A percentile compares a stretch with the other conserved stretches of the same genome.
Conservation (phyloP, 768 basidiomycete species). For the Cantharellus cinnabarinus region DNA sequence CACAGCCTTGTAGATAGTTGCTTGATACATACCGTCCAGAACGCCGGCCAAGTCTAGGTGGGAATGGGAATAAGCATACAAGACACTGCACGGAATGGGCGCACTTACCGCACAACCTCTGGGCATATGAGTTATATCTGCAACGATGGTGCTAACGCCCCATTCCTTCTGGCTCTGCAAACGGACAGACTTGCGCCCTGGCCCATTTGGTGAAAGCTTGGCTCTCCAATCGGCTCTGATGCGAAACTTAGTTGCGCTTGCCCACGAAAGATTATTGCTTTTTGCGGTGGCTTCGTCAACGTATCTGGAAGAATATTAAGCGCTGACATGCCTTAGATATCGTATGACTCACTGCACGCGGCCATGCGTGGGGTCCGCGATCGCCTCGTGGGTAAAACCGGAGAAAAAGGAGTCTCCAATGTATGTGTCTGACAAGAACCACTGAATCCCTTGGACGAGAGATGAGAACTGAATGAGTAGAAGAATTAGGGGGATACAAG, state of each 20-base stretch:
- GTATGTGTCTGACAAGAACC: constrained; percentile 9
- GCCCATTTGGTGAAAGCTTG: constrained; percentile 1
- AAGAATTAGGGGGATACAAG: too few species aligned
- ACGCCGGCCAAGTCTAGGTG: constrained; percentile 9
- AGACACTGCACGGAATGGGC: not conserved
- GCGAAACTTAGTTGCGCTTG: constrained; percentile 1
- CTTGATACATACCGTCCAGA: constrained; percentile 5
- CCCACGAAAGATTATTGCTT: constrained; percentile 1
- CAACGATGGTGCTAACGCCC: not conserved
- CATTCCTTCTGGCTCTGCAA: constrained; percentile 4
- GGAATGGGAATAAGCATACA: not conserved
- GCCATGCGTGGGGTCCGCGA: constrained; percentile 10
- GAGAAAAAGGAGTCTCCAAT: constrained; percentile 7
- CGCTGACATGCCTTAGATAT: not conserved
- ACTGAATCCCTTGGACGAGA: not conserved
- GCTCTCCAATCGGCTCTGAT: constrained; percentile 5
- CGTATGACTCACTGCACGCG: constrained; percentile 8
- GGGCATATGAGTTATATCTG: constrained; percentile 5
- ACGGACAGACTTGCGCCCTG: constrained; percentile 6
- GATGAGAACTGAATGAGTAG: too few species aligned
- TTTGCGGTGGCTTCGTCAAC: constrained; percentile 4
- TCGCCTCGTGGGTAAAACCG: constrained; percentile 8
- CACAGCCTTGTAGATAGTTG: not conserved
- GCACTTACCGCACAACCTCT: not conserved
- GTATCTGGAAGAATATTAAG: constrained; percentile 1